Conservation (phyloP, 257 asterid genomes). For the Solanum pennellii region DNA sequence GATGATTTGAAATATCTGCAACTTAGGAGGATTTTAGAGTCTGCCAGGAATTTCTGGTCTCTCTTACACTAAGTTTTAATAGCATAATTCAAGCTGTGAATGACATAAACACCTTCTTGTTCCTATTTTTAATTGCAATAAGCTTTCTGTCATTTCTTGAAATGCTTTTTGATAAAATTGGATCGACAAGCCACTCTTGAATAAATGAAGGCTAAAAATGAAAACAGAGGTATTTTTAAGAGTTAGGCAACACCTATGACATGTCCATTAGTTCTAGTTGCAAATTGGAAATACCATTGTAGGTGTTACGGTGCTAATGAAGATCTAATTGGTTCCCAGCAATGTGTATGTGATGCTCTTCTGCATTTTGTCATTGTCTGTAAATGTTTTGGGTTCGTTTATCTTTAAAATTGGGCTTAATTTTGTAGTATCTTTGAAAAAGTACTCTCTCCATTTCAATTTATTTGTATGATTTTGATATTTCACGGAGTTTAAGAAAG, state of each 20-base stretch:
- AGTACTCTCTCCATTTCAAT: background rate
- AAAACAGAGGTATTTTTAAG: background rate
- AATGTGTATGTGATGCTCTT: background rate
- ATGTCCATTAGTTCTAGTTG: background rate
- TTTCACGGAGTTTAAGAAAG: background rate
- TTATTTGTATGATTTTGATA: too few relatives aligned
- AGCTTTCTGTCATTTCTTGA: background rate
- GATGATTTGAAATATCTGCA: background rate
- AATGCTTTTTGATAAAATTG: background rate
- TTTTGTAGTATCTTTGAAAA: background rate
- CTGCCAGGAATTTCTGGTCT: background rate
- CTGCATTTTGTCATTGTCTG: background rate
- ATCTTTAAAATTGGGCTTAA: background rate
- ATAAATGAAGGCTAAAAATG: background rate
- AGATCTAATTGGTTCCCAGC: background rate
- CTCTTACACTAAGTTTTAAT: background rate
- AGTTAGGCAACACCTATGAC: background rate
- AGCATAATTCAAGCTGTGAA: background rate
- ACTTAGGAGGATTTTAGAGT: background rate
- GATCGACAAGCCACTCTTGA: background rate
- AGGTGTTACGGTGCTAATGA: background rate
- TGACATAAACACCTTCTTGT: background rate
- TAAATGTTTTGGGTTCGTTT: background rate
- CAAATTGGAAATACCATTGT: background rate
- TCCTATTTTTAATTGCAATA: background rate